phyloP scores from a whole-genome alignment of 169 alveolate genomes.

The Plasmodium vinckei region DNA sequence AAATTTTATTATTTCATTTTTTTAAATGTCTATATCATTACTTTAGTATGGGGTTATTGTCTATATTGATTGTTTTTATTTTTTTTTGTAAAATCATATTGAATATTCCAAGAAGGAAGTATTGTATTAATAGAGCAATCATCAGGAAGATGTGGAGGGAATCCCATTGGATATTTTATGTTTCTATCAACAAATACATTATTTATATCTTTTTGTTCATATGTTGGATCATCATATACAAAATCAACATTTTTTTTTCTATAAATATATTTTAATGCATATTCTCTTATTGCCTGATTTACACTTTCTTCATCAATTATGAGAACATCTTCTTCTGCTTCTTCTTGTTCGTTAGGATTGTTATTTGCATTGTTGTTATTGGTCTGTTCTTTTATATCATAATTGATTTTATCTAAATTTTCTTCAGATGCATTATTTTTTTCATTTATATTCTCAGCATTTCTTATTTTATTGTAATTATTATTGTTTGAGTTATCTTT shows the following conservation, averaged over 20 bases:
- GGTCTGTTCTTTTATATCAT: background rate
- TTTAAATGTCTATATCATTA: no score
- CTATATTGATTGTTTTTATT: no score
- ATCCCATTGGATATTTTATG: slow-evolving; percentile 49
- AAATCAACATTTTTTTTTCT: slow-evolving; percentile 65
- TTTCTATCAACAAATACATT: slow-evolving; percentile 21
- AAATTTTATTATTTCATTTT: no score
- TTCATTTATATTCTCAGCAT: background rate
- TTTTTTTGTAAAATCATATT: slow-evolving; percentile 16
- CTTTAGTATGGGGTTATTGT: no score
- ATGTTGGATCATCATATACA: slow-evolving; percentile 20
- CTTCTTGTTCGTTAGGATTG: background rate
- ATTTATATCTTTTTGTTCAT: slow-evolving; percentile 22
- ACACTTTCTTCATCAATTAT: slow-evolving; percentile 66
- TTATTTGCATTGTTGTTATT: background rate
- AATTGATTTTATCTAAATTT: background rate
- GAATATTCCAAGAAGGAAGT: slow-evolving; percentile 70
- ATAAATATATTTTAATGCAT: slow-evolving; percentile 45
- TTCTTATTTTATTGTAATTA: background rate
- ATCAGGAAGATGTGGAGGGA: slow-evolving; percentile 74
- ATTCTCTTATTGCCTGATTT: slow-evolving; percentile 64
- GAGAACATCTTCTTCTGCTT: slow-evolving; percentile 4
- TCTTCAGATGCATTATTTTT: background rate
- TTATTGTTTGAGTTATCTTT: background rate
- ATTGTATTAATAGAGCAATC: slow-evolving; percentile 72